Evolutionary conservation across 495 filamentous ascomycete species (phyloP), one percentile per base, ranked within the genome.

Genomic region (Rhypophila decipiens): DNA sequence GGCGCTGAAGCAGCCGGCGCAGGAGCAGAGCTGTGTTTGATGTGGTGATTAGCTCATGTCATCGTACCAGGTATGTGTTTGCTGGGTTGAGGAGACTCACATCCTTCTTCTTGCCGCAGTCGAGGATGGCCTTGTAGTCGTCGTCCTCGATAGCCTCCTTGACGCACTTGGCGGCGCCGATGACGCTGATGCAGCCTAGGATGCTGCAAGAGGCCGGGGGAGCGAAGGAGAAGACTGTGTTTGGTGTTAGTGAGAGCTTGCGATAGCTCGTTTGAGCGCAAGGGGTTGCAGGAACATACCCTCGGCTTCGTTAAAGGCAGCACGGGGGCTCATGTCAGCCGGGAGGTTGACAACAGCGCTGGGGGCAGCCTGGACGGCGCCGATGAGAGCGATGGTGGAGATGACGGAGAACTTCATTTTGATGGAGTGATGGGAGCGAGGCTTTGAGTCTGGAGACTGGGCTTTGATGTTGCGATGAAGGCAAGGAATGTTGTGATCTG

Each of bases 21-120:
- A 54, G 46, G 42, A 42, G 51, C 51, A 54, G 12, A 54, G 41
- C 51, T 53, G 36, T n/a, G 38, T 9, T 43, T 23, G 15, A 45
- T 15, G 39, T 39, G 29, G 15, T 19, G 20, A 17, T 39, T 23
- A 18, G 23, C 24, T 21, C 23, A n/a, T 15, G 19, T 12, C 19
- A 9, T 17, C 4, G 10, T 5, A 22, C 29, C 7, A 8, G 10
- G 10, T 17, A 33, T 37, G 29, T 19, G 17, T 20, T 17, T 12
- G 15, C 17, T 21, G 15, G 10, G 34, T 24, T 35, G 24, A n/a
- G n/a, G n/a, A n/a, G n/a, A 46, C 24, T 31, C 18, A 49, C 45
- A 48, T 53, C 40, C 44, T 55, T 50, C 47, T 47, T 47, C 43
- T 51, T 55, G 34, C 47, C 52, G 33, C 52, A 55, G 27, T 47